Base-by-base conservation (phyloP, 1,139 yeast genomes). In the Scheffersomyces insectosa region DNA sequence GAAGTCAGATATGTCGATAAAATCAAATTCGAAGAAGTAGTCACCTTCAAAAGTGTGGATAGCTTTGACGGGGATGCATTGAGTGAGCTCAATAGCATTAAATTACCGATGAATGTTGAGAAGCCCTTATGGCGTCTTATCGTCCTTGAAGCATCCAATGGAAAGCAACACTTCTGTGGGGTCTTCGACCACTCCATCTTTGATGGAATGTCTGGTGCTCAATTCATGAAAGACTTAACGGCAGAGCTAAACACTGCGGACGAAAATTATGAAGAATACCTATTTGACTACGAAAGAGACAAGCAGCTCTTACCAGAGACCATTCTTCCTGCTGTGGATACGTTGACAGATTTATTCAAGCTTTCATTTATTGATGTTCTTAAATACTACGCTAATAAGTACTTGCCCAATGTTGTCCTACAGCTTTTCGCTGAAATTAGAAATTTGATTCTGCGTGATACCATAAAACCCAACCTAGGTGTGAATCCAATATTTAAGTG, bases 161-260 rank as follows among this genome's bases (percentile, higher is more conserved):
- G 41, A 3, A 28, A 15, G 3, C 54, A 49, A 31, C 47, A 45
- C n/a, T 32, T 49, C 13, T 43, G 45, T 28, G 41, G 42, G 6
- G 42, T 39, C 27, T 48, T 48, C 36, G 53, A 49, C 38, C 56
- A 54, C 31, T 33, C 47, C 3, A 31, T 54, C 5, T 47, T 42
- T 28, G 57, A 54, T 39, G 58, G 58, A 2, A 40, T 44, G 8
- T 44, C 51, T 6, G 55, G 47, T 2, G 42, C 44, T 3, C 47
- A 51, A 28, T 48, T 54, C 39, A 52, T 47, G 28, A 41, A 41
- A 11, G 55, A 52, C 15, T 44, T 54, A 28, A 43, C 44, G 11
- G 36, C 13, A 13, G 46, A 48, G 15, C 47, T 52, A 10, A 47
- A 39, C 4, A 23, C 12, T 5, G 36, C 27, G 3, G 49, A 43